Evolutionary conservation across 306 rosid genomes (phyloP).

Genomic region (Arachis hypogaea): DNA sequence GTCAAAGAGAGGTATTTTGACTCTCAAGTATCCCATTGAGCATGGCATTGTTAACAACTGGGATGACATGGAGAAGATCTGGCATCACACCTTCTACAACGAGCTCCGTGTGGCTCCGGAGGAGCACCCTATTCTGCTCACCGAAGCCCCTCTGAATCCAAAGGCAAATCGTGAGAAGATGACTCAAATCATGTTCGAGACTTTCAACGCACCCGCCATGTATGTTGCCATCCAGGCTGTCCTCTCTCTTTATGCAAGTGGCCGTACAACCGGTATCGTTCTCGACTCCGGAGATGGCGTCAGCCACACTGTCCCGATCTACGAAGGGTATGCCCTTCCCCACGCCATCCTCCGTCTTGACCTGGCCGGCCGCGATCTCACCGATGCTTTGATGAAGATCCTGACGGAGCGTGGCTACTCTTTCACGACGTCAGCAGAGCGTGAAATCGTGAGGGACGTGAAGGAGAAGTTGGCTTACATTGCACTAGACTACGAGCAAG

Average conservation of each 20-base stretch:
- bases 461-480: constrained; percentile 90
- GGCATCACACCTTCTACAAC: constrained; percentile 93
- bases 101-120: constrained; percentile 91
- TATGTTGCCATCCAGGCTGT: constrained; percentile 93
- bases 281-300: constrained; percentile 91
- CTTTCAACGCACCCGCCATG: constrained; percentile 91
- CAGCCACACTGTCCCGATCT: constrained; percentile 85
- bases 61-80: constrained; percentile 96
- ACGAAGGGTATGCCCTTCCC: constrained; percentile 87
- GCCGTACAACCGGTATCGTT: constrained; percentile 93
- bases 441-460: constrained; percentile 88
- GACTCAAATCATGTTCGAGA: constrained; percentile 94
- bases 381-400: constrained; percentile 86
- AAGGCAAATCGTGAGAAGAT: constrained; percentile 93
- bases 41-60: constrained; percentile 92
- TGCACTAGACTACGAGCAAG: constrained; percentile 87
- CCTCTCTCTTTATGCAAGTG: constrained; percentile 86
- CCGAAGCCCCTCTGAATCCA: constrained; percentile 94
- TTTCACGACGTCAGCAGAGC: constrained; percentile 89
- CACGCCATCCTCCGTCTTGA: constrained; percentile 91
- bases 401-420: constrained; percentile 89
- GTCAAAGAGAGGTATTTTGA: constrained; percentile 84
- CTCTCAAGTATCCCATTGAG: constrained; percentile 86
- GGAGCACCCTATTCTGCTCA: constrained; percentile 87
- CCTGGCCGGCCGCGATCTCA: constrained; percentile 89